phyloP scores from a whole-genome alignment of 129 eudicot genomes.

The Flaveria trinervia region DNA sequence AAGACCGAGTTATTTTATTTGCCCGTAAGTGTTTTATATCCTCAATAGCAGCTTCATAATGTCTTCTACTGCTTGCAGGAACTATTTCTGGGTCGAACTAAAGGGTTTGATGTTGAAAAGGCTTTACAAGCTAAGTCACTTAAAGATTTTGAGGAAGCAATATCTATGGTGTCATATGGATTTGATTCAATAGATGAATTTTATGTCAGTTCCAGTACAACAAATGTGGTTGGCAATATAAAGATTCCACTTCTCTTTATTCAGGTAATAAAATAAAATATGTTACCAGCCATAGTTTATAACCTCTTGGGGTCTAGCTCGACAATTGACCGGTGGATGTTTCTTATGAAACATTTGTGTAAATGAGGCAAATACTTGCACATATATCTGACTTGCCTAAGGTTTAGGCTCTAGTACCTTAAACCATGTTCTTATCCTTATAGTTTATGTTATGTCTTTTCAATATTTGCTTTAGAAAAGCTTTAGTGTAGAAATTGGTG shows the following conservation, averaged over 20 bases:
- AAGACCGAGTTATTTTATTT: not conserved
- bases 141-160: slow-evolving; percentile 67
- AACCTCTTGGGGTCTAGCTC: slow-evolving; percentile 10
- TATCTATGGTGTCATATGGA: slow-evolving; percentile 88
- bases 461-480: slow-evolving; percentile 6
- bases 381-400: not conserved
- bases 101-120: slow-evolving; percentile 78
- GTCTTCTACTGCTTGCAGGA: slow-evolving; percentile 49
- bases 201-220: slow-evolving; percentile 61
- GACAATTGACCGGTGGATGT: slow-evolving; percentile 10
- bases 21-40: not conserved
- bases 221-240: slow-evolving; percentile 57
- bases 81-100: slow-evolving; percentile 77
- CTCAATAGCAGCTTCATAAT: not conserved
- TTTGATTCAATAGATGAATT: slow-evolving; percentile 68
- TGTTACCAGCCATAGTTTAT: not conserved
- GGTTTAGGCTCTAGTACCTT: not conserved
- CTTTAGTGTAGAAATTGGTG: slow-evolving; percentile 1
- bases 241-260: slow-evolving; percentile 89
- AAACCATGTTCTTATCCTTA: slow-evolving; percentile 3
- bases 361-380: slow-evolving; percentile 18
- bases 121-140: slow-evolving; percentile 71
- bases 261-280: slow-evolving; percentile 55
- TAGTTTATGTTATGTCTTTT: not conserved
- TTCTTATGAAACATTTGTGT: slow-evolving; percentile 10